phyloP scores from a whole-genome alignment of 2,329 filamentous ascomycete genomes.

The Boeremia lycopersici region DNA sequence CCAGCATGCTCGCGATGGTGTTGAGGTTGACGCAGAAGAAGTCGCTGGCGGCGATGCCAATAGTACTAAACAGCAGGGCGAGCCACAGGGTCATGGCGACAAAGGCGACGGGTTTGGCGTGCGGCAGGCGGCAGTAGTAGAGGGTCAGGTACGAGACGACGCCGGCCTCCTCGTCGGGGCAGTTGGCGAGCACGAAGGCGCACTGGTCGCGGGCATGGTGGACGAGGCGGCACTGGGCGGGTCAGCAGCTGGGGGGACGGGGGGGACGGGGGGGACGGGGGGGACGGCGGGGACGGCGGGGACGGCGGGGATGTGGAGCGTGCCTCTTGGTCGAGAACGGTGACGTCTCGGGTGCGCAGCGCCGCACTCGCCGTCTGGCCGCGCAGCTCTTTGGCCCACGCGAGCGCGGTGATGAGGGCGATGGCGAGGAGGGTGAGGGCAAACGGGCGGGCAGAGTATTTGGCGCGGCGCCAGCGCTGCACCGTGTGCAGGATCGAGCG shows the following conservation, averaged over 20 bases:
- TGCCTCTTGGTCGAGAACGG: constrained; percentile 46
- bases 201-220: constrained; percentile 80
- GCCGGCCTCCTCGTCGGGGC: constrained; percentile 86
- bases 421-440: constrained; percentile 43
- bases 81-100: constrained; percentile 80
- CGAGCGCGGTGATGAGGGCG: constrained; percentile 34
- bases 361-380: not conserved
- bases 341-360: constrained; percentile 28
- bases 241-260: no score
- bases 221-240: constrained; percentile 73
- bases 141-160: constrained; percentile 85
- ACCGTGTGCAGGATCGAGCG: constrained; percentile 24
- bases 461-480: constrained; percentile 36
- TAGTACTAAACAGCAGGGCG: constrained; percentile 89
- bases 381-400: constrained; percentile 31
- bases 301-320: no score
- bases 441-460: constrained; percentile 47
- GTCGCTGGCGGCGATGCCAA: constrained; percentile 96
- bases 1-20: constrained; percentile 86
- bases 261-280: no score
- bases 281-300: no score
- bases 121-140: constrained; percentile 82
- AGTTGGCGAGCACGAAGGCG: constrained; percentile 81
- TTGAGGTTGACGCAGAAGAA: constrained; percentile 98
- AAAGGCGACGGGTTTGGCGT: constrained; percentile 78